These are phyloP conservation scores for Cordyceps militaris DNA, from an alignment of 2,329 filamentous ascomycete species.

Conservation along the genomic window DNA sequence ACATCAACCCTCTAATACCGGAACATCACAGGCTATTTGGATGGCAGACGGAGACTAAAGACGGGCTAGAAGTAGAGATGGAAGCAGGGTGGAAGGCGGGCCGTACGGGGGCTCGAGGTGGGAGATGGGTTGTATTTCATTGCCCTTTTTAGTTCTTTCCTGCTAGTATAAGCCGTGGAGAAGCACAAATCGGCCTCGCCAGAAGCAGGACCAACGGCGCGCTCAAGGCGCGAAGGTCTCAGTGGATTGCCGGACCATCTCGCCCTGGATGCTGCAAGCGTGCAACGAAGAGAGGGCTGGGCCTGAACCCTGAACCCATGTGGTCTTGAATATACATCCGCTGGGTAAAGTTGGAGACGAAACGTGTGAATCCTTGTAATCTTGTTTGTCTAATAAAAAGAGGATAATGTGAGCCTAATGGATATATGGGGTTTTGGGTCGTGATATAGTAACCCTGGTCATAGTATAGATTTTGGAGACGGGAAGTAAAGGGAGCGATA, in stretches of 20 bases:
- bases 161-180: background rate
- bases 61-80: background rate
- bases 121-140: background rate
- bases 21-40: too few relatives aligned
- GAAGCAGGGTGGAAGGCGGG: background rate
- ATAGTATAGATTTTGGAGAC: background rate
- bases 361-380: background rate
- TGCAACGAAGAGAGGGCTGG: background rate
- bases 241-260: background rate
- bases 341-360: background rate
- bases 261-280: too few relatives aligned
- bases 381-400: background rate
- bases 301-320: slow-evolving; percentile 2
- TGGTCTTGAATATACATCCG: background rate
- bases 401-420: too few relatives aligned
- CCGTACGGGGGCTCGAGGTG: background rate
- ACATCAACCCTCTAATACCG: background rate
- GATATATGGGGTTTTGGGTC: slow-evolving; percentile 3
- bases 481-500: background rate
- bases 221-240: background rate
- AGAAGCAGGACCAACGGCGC: background rate
- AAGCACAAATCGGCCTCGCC: background rate
- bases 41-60: too few relatives aligned
- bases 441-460: background rate
- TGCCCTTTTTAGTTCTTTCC: background rate